Percentiles rank a stretch among this genome's conserved stretches.
phyloP scores from a whole-genome alignment of 352 stramenopile genomes.

The Globisporangium canariense region DNA sequence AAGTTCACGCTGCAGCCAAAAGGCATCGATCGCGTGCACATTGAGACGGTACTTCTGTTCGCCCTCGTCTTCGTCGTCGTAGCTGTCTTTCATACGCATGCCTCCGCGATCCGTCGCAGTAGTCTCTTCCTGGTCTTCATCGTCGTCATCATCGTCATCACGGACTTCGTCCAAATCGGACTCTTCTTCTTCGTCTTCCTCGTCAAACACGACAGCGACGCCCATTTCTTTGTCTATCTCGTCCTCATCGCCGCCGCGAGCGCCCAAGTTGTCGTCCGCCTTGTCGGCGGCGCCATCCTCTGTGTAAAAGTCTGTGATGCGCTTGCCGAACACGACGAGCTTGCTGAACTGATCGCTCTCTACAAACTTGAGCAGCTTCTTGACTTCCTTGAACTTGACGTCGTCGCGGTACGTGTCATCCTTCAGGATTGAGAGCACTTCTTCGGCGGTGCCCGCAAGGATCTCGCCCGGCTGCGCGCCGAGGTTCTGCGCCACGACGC shows the following conservation, averaged over 20 bases:
- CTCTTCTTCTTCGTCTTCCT: constrained; percentile 95
- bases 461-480: constrained; percentile 91
- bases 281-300: constrained; percentile 28
- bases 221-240: constrained; percentile 97
- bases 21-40: constrained; percentile 97
- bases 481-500: constrained; percentile 65
- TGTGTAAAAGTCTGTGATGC: constrained; percentile 87
- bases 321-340: constrained; percentile 81
- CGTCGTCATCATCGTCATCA: constrained; percentile 51
- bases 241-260: constrained; percentile 47
- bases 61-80: constrained; percentile 60
- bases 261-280: constrained; percentile 22
- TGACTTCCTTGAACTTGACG: constrained; percentile 76
- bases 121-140: constrained; percentile 47
- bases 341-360: constrained; percentile 68
- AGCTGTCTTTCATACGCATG: constrained; percentile 76
- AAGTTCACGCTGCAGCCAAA: constrained; percentile 97
- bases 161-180: constrained; percentile 92
- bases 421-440: constrained; percentile 92
- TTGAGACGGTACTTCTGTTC: constrained; percentile 81
- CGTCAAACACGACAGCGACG: constrained; percentile 97
- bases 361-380: constrained; percentile 86
- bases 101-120: constrained; percentile 32
- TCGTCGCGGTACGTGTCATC: constrained; percentile 86
- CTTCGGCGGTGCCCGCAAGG: constrained; percentile 87